Evolutionary conservation across 495 filamentous ascomycete species (phyloP), one percentile per base, ranked within the genome.

Genomic region (Penicillium verhagenii): DNA sequence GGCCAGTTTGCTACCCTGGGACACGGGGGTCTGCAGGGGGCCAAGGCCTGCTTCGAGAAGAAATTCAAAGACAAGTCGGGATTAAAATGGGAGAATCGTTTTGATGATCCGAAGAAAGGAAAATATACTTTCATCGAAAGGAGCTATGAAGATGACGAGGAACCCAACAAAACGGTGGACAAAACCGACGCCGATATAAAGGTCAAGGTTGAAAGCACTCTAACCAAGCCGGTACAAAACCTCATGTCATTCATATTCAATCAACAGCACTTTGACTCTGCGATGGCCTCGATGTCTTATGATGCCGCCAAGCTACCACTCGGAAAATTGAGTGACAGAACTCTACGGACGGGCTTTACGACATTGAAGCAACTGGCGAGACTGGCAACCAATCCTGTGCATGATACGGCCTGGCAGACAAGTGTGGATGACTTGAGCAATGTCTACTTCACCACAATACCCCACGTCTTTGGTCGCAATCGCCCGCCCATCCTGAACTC

Each of bases 181-280:
- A 50, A 71, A 18, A 4, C 61, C 54, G 24, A 33, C 54, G 28
- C 52, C 63, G 24, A 53, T 64, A 1, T 57, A 24, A 52, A 63
- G 24, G 52, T 65, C 1, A 64, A 71, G 11, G 53, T 65, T 0
- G 70, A 83, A 54, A 86, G 81, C 51, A 78, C 74, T n/a, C 70
- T 95, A 6, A 57, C 79, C 0, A 71, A 72, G 11, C 76, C 81
- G 0, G 66, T 88, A 5, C 86, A 91, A 56, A 66, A 78, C 6
- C 72, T 96, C 13, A 86, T 95, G 78, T 62, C 81, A 29, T 80
- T 96, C 52, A 93, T 96, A 54, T 96, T 96, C 79, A 92, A 94
- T 60, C 73, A 81, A 50, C 61, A 85, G 35, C 81, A 85, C 59
- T 86, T 91, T 67, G 65, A 77, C n/a, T 73, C 75, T 3, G 76